phyloP scores from a whole-genome alignment of 768 basidiomycete genomes.

The Lactarius hatsudake region DNA sequence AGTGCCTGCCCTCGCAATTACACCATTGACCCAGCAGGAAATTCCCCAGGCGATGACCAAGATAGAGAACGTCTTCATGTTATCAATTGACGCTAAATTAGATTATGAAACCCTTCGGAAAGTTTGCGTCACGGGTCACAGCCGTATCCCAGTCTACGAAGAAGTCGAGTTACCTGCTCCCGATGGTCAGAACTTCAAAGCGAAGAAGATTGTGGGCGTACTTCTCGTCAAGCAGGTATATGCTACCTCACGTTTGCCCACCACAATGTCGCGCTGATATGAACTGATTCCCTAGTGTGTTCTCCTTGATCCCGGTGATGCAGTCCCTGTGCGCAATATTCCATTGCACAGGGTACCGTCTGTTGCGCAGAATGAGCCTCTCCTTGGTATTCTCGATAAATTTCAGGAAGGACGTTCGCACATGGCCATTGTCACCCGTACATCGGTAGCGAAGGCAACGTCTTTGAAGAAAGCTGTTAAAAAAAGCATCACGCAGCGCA shows the following conservation, averaged over 20 bases:
- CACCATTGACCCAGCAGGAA: not conserved
- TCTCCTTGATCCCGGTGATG: constrained; percentile 48
- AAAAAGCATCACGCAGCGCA: constrained; percentile 71
- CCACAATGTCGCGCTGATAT: constrained; percentile 5
- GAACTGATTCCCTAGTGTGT: constrained; percentile 25
- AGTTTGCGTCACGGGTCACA: constrained; percentile 28
- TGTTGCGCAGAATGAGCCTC: constrained; percentile 81
- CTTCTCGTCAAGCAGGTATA: constrained; percentile 75
- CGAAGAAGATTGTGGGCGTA: constrained; percentile 84
- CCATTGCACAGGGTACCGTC: constrained; percentile 85
- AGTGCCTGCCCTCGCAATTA: not conserved
- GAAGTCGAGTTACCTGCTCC: constrained; percentile 27
- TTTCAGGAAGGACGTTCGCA: constrained; percentile 91
- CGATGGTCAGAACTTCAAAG: constrained; percentile 42
- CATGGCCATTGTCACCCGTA: constrained; percentile 74
- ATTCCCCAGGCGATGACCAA: constrained; percentile 69
- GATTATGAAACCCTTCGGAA: constrained; percentile 66
- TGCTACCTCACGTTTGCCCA: not conserved
- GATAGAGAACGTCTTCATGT: constrained; percentile 79
- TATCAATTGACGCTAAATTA: constrained; percentile 78
- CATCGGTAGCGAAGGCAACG: constrained; percentile 48
- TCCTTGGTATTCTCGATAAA: constrained; percentile 80
- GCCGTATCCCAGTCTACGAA: constrained; percentile 29
- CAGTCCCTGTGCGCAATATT: constrained; percentile 76
- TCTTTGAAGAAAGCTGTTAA: constrained; percentile 84